These are phyloP conservation scores for Cutaneotrichosporon daszewskae DNA, from an alignment of 1,284 basidiomycete genomes.

Conservation along the genomic window DNA sequence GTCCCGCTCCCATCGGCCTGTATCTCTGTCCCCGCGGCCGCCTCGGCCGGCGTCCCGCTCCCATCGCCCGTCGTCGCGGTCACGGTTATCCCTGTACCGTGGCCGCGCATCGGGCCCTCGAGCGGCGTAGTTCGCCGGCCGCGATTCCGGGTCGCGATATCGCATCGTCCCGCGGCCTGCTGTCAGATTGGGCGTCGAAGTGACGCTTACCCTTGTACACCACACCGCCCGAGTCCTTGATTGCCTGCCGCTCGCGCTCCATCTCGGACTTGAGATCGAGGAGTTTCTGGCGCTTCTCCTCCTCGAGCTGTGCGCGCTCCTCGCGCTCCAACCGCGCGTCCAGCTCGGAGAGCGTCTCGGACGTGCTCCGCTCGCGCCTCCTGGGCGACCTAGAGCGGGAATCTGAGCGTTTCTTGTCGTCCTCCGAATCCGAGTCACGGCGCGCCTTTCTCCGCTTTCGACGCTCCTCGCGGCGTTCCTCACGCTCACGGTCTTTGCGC, in stretches of 20 bases:
- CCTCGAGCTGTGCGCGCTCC: constrained; percentile 52
- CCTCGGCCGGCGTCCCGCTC: background rate
- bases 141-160: constrained; percentile 43
- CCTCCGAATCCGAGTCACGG: constrained; percentile 9
- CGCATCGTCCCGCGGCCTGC: constrained; percentile 46
- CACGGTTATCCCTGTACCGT: constrained; percentile 3
- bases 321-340: constrained; percentile 47
- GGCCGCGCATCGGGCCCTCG: constrained; percentile 22
- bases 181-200: background rate
- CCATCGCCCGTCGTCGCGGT: background rate
- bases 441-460: constrained; percentile 10
- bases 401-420: background rate
- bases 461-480: constrained; percentile 9
- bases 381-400: constrained; percentile 4
- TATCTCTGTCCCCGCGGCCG: background rate
- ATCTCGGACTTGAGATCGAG: constrained; percentile 31
- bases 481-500: constrained; percentile 9
- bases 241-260: constrained; percentile 29
- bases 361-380: constrained; percentile 1
- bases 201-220: constrained; percentile 41
- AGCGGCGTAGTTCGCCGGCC: constrained; percentile 29
- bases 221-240: constrained; percentile 32
- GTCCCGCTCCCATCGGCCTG: constrained; percentile 2
- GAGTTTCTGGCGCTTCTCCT: constrained; percentile 27
- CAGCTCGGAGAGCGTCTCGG: constrained; percentile 43